A percentile compares a stretch with the other conserved stretches of the same genome.
These are phyloP conservation scores for Tilletia horrida DNA, from an alignment of 1,284 basidiomycete species.

Conservation along the genomic window DNA sequence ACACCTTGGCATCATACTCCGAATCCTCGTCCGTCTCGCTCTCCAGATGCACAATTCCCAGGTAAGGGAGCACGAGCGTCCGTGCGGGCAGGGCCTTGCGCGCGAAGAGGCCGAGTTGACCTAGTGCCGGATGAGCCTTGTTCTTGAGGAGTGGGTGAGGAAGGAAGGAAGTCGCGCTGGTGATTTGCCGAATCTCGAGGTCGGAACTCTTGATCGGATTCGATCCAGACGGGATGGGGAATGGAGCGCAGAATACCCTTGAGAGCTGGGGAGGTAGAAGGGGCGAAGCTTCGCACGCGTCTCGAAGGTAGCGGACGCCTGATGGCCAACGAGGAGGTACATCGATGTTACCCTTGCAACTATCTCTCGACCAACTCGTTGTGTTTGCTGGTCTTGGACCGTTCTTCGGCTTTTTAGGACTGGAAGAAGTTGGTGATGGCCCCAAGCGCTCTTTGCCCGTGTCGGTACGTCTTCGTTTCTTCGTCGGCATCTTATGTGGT, in stretches of 20 bases:
- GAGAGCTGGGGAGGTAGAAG: background rate
- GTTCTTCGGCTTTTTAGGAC: too few relatives aligned
- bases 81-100: constrained; percentile 66
- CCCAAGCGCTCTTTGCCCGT: too few relatives aligned
- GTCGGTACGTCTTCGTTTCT: too few relatives aligned
- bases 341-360: too few relatives aligned
- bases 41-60: constrained; percentile 77
- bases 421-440: too few relatives aligned
- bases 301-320: background rate
- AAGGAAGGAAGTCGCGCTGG: background rate
- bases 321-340: background rate
- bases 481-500: too few relatives aligned
- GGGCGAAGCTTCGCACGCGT: background rate
- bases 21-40: constrained; percentile 62
- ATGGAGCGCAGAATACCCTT: background rate
- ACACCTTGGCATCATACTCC: constrained; percentile 70
- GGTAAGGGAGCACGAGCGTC: constrained; percentile 73
- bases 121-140: constrained; percentile 70
- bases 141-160: constrained; percentile 3
- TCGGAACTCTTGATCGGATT: background rate
- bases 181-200: constrained; percentile 3
- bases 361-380: too few relatives aligned
- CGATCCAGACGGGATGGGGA: background rate
- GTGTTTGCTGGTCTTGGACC: too few relatives aligned
- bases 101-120: constrained; percentile 79